Evolutionary conservation across 176 grass and related monocot genomes (phyloP), one percentile per base, ranked within the genome.

Genomic region (Ensete ventricosum): DNA sequence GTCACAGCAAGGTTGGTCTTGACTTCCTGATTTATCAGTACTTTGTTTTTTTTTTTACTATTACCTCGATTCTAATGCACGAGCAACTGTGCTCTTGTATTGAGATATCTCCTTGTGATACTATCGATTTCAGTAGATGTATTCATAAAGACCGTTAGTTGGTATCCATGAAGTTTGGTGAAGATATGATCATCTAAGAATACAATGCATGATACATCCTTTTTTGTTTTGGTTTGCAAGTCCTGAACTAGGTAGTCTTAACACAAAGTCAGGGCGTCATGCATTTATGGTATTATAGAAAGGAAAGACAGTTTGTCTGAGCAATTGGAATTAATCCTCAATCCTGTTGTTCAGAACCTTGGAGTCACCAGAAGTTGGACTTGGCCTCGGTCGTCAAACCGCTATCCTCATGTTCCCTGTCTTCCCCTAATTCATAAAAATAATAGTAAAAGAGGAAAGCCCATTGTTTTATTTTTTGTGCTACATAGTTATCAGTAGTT

Each of bases 1-100:
- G 75, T 77, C 60, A 77, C 75, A 66, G 75, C 75, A 60, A 77
- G 75, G 75, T 77, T 27, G 50, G 10, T 25, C 34, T 23, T 2
- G 48, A n/a, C 9, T 51, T 51, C 19, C 12, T 73, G 24, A 50
- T 17, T 50, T 59, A 1, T 74, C 72, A 14, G 20, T 10, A 9
- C 21, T 64, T 23, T 64, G 10, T 0, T 64, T 24, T 2, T 64
- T 24, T 2, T 64, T 25, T 24, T 0, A 62, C 8, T 24, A 23
- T 64, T 9, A 10, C 0, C 22, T 64, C n/a, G 5, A 10, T 24
- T 64, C 9, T 9, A 10, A 10, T 64, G 5, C 62, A 11, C 1
- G 22, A 64, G 21, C 62, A 23, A 3, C 24, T 3, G 21, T 24
- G 1, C 2, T 57, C 1, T 17, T 57, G 13, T 16, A 57, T 57